phyloP scores from a whole-genome alignment of 2,329 filamentous ascomycete genomes.

The Penicillium digitatum region DNA sequence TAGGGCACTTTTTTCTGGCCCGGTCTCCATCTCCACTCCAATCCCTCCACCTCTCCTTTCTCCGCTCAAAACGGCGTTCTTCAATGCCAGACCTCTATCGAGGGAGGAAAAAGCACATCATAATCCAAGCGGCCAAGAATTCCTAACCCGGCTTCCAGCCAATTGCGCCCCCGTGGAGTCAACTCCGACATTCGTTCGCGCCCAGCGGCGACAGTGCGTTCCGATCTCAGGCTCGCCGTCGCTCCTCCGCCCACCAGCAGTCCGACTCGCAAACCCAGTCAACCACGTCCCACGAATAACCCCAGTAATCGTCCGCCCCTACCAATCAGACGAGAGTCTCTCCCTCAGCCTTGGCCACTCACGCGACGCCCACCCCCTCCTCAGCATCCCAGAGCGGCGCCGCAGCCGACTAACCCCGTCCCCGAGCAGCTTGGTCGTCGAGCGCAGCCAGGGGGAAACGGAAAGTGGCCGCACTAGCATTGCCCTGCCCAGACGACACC shows the following conservation, averaged over 20 bases:
- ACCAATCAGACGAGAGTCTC: constrained; percentile 35
- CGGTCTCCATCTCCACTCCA: constrained; percentile 5
- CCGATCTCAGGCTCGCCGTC: constrained; percentile 22
- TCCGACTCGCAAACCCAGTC: constrained; percentile 58
- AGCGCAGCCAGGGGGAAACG: constrained; percentile 45
- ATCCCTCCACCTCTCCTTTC: constrained; percentile 1
- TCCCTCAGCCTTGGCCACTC: constrained; percentile 31
- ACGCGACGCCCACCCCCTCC: constrained; percentile 53
- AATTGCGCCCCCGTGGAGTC: constrained; percentile 19
- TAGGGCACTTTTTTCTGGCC: constrained; percentile 1
- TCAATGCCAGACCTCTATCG: constrained; percentile 14
- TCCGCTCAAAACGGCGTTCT: constrained; percentile 26
- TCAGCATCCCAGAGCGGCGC: constrained; percentile 56
- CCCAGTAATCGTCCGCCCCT: constrained; percentile 43
- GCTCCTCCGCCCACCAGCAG: constrained; percentile 40
- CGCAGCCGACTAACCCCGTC: constrained; percentile 50
- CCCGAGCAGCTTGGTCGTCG: constrained; percentile 47
- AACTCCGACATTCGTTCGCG: constrained; percentile 18
- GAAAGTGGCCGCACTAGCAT: constrained; percentile 53
- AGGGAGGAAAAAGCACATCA: constrained; percentile 10
- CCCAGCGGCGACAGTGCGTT: constrained; percentile 25
- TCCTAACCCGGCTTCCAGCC: constrained; percentile 1
- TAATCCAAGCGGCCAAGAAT: constrained; percentile 2
- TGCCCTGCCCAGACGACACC: constrained; percentile 46
- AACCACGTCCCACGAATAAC: constrained; percentile 57